A percentile compares a stretch with the other conserved stretches of the same genome.
Conservation (phyloP, 768 basidiomycete genomes). For the Russula emetica region DNA sequence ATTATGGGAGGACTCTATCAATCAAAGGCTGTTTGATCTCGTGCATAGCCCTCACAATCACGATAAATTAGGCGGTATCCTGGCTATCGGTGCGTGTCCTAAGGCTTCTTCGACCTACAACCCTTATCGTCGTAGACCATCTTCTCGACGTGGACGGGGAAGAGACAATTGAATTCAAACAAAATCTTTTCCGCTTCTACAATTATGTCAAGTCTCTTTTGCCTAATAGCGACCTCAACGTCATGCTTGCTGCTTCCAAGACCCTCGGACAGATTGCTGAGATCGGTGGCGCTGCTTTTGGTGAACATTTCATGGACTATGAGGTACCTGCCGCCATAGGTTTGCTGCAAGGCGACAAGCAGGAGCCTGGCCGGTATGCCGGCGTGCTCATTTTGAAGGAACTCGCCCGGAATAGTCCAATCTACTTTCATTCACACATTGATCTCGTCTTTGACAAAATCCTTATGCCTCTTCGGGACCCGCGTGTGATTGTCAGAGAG, state of each 20-base stretch:
- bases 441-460: conserved; percentile 89
- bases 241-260: conserved; percentile 94
- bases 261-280: conserved; percentile 83
- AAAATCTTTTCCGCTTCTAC: conserved; percentile 80
- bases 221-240: conserved; percentile 83
- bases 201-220: conserved; percentile 93
- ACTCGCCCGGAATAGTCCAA: conserved; percentile 82
- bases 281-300: conserved; percentile 77
- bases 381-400: conserved; percentile 94
- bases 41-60: conserved; percentile 73
- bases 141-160: conserved; percentile 73
- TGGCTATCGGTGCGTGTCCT: conserved; percentile 70
- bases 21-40: conserved; percentile 71
- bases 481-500: conserved; percentile 85
- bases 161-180: conserved; percentile 75
- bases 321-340: conserved; percentile 84
- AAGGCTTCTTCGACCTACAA: background rate
- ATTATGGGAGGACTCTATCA: conserved; percentile 84
- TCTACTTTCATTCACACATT: conserved; percentile 85
- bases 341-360: conserved; percentile 66
- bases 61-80: conserved; percentile 81
- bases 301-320: conserved; percentile 84
- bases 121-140: conserved; percentile 48
- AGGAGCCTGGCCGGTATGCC: conserved; percentile 83
- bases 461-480: conserved; percentile 82